Percentiles rank a stretch among this genome's conserved stretches.
Conservation (phyloP, 192 early-diverging fungal genomes). For the Backusella parvicylindrica region DNA sequence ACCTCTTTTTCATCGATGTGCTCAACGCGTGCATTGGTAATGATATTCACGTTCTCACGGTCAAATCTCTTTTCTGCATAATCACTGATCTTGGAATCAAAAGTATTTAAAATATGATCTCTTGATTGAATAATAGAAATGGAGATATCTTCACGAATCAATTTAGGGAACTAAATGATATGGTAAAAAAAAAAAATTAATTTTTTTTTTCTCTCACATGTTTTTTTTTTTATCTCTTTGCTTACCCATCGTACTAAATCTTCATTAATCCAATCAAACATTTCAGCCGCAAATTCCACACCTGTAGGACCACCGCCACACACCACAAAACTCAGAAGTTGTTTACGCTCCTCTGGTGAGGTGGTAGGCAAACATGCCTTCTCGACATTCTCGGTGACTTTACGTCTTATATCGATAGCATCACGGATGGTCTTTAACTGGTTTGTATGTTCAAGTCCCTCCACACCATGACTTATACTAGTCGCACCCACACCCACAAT, state of each 20-base stretch:
- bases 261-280: slow-evolving; percentile 53
- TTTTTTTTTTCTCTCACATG: too few relatives aligned
- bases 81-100: slow-evolving; percentile 58
- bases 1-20: slow-evolving; percentile 52
- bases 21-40: slow-evolving; percentile 67
- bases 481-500: slow-evolving; percentile 55
- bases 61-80: slow-evolving; percentile 65
- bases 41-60: slow-evolving; percentile 60
- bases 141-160: slow-evolving; percentile 47
- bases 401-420: slow-evolving; percentile 55
- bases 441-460: slow-evolving; percentile 59
- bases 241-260: slow-evolving; percentile 58
- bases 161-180: slow-evolving; percentile 56
- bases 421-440: slow-evolving; percentile 65
- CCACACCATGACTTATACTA: slow-evolving; percentile 59
- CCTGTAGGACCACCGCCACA: slow-evolving; percentile 71
- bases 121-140: slow-evolving; percentile 65
- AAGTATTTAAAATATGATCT: slow-evolving; percentile 74
- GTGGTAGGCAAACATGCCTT: slow-evolving; percentile 60
- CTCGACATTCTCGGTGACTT: slow-evolving; percentile 64
- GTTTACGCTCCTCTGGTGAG: slow-evolving; percentile 51
- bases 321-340: slow-evolving; percentile 66
- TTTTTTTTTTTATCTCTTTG: background rate
- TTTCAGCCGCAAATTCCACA: slow-evolving; percentile 65
- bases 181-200: too few relatives aligned